phyloP scores from a whole-genome alignment of 2,329 filamentous ascomycete species.

The Fusarium sublunatum region DNA sequence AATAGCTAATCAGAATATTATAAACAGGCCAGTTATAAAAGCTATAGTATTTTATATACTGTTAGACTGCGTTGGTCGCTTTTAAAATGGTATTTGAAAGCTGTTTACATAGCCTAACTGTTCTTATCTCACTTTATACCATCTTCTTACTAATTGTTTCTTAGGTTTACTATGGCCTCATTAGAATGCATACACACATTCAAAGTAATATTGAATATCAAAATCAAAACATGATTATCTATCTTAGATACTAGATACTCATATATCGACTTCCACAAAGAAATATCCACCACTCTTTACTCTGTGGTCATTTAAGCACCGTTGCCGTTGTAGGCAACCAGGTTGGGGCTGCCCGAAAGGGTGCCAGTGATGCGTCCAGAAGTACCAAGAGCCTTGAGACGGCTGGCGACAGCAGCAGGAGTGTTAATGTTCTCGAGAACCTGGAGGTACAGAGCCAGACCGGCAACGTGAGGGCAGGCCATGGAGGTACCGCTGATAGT shows the following conservation, averaged over 20 bases:
- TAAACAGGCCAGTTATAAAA: too few relatives aligned
- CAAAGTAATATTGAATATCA: too few relatives aligned
- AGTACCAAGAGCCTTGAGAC: conserved; percentile 57
- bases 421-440: conserved; percentile 55
- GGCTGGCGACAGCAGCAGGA: conserved; percentile 57
- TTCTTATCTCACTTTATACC: too few relatives aligned
- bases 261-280: neutral
- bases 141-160: too few relatives aligned
- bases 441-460: conserved; percentile 57
- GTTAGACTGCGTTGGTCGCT: too few relatives aligned
- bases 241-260: neutral
- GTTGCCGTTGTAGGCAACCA: conserved; percentile 61
- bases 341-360: conserved; percentile 56
- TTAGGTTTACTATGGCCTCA: too few relatives aligned
- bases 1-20: too few relatives aligned
- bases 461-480: conserved; percentile 55
- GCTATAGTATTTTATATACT: too few relatives aligned
- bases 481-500: conserved; percentile 58
- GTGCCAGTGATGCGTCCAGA: conserved; percentile 53
- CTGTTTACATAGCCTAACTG: too few relatives aligned
- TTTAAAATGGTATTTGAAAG: too few relatives aligned
- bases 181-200: too few relatives aligned
- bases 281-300: neutral
- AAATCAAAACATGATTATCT: too few relatives aligned
- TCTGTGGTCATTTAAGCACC: conserved; percentile 19